Evolutionary conservation across 108 stramenopile species (phyloP).

Genomic region (Nitzschia inconspicua): DNA sequence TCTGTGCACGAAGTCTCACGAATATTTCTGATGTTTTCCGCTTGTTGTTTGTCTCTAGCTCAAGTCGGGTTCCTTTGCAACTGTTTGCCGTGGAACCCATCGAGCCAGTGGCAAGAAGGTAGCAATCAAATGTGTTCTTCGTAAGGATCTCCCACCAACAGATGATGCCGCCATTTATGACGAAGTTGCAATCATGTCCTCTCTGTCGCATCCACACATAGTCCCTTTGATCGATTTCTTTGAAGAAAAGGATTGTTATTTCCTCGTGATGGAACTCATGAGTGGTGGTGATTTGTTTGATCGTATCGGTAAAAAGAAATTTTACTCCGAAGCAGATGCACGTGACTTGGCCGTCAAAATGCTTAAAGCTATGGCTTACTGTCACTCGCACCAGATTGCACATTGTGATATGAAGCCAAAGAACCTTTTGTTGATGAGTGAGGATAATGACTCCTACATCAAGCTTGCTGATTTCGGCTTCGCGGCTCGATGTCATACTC

Average conservation of each 20-base stretch:
- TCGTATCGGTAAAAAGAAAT: conserved; percentile 81
- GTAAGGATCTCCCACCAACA: conserved; percentile 69
- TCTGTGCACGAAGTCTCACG: background rate
- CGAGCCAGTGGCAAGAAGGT: conserved; percentile 82
- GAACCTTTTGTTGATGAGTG: conserved; percentile 77
- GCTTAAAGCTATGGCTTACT: conserved; percentile 70
- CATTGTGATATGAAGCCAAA: conserved; percentile 94
- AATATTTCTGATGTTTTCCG: background rate
- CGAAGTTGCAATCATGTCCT: conserved; percentile 87
- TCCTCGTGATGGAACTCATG: conserved; percentile 89
- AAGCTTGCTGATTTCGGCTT: conserved; percentile 93
- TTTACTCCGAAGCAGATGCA: conserved; percentile 83
- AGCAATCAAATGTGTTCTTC: conserved; percentile 82
- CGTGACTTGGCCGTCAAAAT: conserved; percentile 76
- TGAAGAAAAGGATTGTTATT: conserved; percentile 80
- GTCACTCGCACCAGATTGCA: conserved; percentile 71
- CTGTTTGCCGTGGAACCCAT: conserved; percentile 84
- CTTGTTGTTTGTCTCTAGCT: conserved; percentile 40
- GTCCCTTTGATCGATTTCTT: conserved; percentile 93
- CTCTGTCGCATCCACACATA: conserved; percentile 82
- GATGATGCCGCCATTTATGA: conserved; percentile 84
- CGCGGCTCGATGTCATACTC: conserved; percentile 72
- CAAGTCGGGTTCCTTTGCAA: conserved; percentile 87
- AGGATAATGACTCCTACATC: conserved; percentile 77
- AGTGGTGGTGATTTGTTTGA: conserved; percentile 92